Conservation (phyloP, 2,329 filamentous ascomycete species). For the Epichloe coenophiala region DNA sequence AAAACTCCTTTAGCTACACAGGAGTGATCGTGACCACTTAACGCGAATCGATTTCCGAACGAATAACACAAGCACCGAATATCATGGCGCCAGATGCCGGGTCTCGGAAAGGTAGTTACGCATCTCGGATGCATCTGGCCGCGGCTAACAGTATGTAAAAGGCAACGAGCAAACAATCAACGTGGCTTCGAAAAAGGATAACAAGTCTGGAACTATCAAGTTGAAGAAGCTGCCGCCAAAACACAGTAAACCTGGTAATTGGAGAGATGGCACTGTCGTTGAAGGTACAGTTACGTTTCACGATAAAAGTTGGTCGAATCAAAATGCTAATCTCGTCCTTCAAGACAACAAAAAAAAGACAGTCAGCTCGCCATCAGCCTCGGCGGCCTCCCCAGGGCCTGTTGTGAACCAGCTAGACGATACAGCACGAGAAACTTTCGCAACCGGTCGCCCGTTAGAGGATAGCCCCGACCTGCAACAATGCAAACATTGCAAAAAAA, state of each 20-base stretch:
- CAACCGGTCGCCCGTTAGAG: conserved; percentile 67
- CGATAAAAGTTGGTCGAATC: neutral
- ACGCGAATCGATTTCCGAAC: neutral
- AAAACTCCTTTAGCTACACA: neutral
- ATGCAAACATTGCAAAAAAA: conserved; percentile 93
- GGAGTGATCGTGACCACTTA: neutral
- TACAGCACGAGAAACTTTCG: conserved; percentile 63
- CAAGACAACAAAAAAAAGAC: conserved; percentile 43
- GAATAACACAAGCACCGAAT: neutral
- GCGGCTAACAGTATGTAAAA: neutral
- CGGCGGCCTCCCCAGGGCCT: conserved; percentile 36
- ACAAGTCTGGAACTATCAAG: conserved; percentile 41
- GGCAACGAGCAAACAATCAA: conserved; percentile 42
- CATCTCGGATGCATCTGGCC: neutral
- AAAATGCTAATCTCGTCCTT: neutral
- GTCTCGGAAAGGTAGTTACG: conserved; percentile 16
- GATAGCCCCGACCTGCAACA: conserved; percentile 67
- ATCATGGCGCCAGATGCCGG: conserved; percentile 11
- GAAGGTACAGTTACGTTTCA: conserved; percentile 34
- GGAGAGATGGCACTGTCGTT: conserved; percentile 52
- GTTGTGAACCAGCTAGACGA: conserved; percentile 61
- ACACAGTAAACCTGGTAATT: conserved; percentile 54
- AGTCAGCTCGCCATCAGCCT: conserved; percentile 26
- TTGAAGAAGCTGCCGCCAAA: conserved; percentile 51
- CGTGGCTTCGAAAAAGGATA: conserved; percentile 43